These are phyloP conservation scores for Fusarium luffae DNA, from an alignment of 2,329 filamentous ascomycete genomes.

Conservation along the genomic window DNA sequence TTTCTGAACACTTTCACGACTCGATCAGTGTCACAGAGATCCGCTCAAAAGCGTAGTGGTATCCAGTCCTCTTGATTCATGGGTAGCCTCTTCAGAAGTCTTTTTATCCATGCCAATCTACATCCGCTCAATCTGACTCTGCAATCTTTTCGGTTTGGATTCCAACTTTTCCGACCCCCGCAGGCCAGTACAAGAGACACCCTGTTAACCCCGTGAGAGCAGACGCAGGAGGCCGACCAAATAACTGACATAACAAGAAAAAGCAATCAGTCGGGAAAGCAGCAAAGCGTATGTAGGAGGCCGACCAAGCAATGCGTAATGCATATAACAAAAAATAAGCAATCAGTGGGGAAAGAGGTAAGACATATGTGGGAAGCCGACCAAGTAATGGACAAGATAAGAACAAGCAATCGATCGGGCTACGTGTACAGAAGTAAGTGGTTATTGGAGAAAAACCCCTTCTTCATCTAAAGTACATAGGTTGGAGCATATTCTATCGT, in stretches of 20 bases:
- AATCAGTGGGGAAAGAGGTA: background rate
- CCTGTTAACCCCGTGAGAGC: background rate
- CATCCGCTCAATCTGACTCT: too few relatives aligned
- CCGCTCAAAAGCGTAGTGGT: too few relatives aligned
- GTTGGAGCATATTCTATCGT: background rate
- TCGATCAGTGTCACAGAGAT: too few relatives aligned
- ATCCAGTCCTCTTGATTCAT: too few relatives aligned
- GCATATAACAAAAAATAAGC: background rate
- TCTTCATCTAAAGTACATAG: background rate
- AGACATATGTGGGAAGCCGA: background rate
- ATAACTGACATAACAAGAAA: background rate
- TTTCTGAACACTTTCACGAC: too few relatives aligned
- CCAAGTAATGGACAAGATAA: background rate
- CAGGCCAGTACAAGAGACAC: background rate
- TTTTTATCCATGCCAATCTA: too few relatives aligned
- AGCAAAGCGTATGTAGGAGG: background rate
- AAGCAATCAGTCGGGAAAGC: background rate
- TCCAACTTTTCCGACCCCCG: too few relatives aligned
- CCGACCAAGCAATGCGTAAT: background rate
- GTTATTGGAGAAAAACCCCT: background rate
- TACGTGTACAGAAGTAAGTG: background rate
- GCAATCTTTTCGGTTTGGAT: too few relatives aligned
- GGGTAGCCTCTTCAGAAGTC: too few relatives aligned
- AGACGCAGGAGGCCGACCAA: background rate
- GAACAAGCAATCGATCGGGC: background rate